Percentiles rank a stretch among this genome's conserved stretches.
These are phyloP conservation scores for Albifimbria verrucaria DNA, from an alignment of 2,329 filamentous ascomycete species.

Conservation along the genomic window DNA sequence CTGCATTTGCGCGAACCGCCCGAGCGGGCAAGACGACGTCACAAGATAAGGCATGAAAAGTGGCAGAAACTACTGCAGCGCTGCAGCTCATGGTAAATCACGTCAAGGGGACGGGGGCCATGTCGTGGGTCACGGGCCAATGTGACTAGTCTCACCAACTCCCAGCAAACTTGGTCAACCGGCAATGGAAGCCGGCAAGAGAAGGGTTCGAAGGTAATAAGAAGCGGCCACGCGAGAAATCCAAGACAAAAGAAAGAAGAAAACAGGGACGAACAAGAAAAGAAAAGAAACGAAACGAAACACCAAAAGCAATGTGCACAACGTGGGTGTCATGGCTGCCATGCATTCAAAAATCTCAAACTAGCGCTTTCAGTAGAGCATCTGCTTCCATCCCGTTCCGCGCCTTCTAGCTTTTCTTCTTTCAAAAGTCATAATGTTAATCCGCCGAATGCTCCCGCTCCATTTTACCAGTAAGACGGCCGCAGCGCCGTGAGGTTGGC, in stretches of 20 bases:
- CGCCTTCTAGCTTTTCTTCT: neutral
- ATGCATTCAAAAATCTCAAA: neutral
- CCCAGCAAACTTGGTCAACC: too few relatives aligned
- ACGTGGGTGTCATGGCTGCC: neutral
- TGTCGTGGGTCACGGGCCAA: too few relatives aligned
- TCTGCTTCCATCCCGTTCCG: neutral
- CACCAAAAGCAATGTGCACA: neutral
- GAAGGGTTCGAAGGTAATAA: too few relatives aligned
- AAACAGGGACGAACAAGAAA: neutral
- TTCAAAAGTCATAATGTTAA: neutral
- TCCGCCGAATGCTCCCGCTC: too few relatives aligned
- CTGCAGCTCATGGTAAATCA: too few relatives aligned
- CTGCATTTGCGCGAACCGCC: neutral
- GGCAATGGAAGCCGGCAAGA: too few relatives aligned
- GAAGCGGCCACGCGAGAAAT: neutral
- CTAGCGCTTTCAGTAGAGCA: neutral
- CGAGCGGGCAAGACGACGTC: too few relatives aligned
- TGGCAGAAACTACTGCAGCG: too few relatives aligned
- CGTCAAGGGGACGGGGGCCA: too few relatives aligned
- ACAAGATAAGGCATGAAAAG: too few relatives aligned
- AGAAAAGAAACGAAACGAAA: neutral
- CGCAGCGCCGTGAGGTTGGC: constrained; percentile 57
- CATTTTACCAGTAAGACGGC: constrained; percentile 58
- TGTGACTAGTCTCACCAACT: too few relatives aligned
- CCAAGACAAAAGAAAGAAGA: neutral